Evolutionary conservation across 345 rosid species (phyloP).

Genomic region (Acer saccharum): DNA sequence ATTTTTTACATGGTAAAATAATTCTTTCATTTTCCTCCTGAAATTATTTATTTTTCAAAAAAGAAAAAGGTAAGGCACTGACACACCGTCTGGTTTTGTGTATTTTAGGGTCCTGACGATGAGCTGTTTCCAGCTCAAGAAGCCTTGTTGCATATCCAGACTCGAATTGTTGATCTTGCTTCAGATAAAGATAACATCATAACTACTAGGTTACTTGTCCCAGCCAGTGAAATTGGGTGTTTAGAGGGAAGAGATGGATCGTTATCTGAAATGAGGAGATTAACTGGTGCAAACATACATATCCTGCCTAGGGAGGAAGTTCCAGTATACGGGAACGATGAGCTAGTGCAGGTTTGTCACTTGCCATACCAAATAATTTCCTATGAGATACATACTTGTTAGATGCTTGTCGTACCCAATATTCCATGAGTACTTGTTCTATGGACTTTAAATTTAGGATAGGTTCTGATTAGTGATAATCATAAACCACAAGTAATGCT

Average conservation of each 20-base stretch:
- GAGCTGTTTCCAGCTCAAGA: conserved; percentile 98
- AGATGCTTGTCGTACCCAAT: conserved; percentile 14
- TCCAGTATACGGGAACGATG: conserved; percentile 63
- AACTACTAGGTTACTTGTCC: conserved; percentile 74
- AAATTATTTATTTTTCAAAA: neutral
- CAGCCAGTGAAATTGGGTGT: conserved; percentile 75
- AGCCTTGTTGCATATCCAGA: conserved; percentile 96
- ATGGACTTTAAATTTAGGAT: neutral
- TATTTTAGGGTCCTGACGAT: conserved; percentile 86
- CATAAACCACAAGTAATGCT: neutral
- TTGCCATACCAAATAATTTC: conserved; percentile 13
- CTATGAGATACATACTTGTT: conserved; percentile 8
- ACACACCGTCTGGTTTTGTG: conserved; percentile 20
- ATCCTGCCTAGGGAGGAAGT: conserved; percentile 71
- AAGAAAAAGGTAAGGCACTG: neutral
- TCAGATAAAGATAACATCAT: conserved; percentile 72
- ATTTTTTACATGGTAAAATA: neutral
- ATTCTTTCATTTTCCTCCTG: neutral
- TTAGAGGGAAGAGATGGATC: conserved; percentile 88
- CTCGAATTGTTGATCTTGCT: conserved; percentile 70
- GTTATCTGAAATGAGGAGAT: conserved; percentile 67
- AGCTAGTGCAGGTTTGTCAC: conserved; percentile 77
- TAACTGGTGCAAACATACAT: conserved; percentile 74
- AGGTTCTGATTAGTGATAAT: neutral
- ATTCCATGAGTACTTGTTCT: neutral